Percentiles rank a stretch among this genome's conserved stretches.
These are phyloP conservation scores for Nepenthes alata DNA, from an alignment of 179 eudicot genomes.

Conservation along the genomic window DNA sequence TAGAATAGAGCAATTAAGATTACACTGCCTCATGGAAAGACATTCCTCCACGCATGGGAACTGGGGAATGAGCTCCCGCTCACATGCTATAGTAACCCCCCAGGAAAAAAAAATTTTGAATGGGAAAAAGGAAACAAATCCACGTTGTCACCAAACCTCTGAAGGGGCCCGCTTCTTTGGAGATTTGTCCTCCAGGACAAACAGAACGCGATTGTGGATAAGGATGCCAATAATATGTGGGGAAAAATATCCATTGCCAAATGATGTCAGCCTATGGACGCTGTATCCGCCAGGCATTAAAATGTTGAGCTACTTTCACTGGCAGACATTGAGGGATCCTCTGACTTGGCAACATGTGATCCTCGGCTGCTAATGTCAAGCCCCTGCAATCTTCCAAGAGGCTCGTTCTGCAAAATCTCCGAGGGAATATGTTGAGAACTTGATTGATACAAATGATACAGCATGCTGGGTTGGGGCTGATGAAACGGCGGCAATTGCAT, in stretches of 20 bases:
- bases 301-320: constrained; percentile 73
- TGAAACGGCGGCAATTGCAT: constrained; percentile 48
- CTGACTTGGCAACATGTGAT: constrained; percentile 55
- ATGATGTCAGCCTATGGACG: constrained; percentile 29
- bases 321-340: constrained; percentile 75
- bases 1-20: too few relatives aligned
- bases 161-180: too few relatives aligned
- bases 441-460: constrained; percentile 10
- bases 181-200: too few relatives aligned
- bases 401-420: constrained; percentile 44
- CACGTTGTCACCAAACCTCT: too few relatives aligned
- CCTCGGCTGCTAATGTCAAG: constrained; percentile 66
- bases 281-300: constrained; percentile 24
- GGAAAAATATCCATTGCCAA: neutral
- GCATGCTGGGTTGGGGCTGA: constrained; percentile 31
- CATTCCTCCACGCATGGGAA: too few relatives aligned
- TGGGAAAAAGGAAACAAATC: too few relatives aligned
- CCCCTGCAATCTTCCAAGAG: constrained; percentile 76
- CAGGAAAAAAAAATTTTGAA: too few relatives aligned
- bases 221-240: too few relatives aligned
- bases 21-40: too few relatives aligned
- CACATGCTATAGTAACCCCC: too few relatives aligned
- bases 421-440: constrained; percentile 13
- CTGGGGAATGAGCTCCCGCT: too few relatives aligned
- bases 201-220: too few relatives aligned